Percentiles rank a stretch among this genome's conserved stretches.
Conservation (phyloP, 306 rosid species). For the Phaseolus lunatus region DNA sequence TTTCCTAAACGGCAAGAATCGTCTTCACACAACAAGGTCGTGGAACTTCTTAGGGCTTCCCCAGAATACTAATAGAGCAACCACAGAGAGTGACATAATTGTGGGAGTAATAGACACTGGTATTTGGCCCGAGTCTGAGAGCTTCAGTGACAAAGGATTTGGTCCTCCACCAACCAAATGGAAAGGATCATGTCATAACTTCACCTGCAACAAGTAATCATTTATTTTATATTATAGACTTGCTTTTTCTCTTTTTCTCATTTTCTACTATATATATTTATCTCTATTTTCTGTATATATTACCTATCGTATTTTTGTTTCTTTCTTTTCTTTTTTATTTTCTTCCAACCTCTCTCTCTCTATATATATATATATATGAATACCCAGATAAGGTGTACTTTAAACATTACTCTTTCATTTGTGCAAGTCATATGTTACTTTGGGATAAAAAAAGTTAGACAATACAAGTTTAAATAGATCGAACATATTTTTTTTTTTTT, state of each 20-base stretch:
- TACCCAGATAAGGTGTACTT: no score
- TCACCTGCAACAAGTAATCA: constrained; percentile 60
- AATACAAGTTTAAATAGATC: no score
- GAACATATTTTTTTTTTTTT: no score
- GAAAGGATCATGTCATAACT: constrained; percentile 56
- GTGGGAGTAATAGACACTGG: constrained; percentile 56
- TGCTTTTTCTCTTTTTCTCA: no score
- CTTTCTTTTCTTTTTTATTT: no score
- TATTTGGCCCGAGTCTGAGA: constrained; percentile 60
- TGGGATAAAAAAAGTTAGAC: no score
- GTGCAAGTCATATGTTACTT: no score
- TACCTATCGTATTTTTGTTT: no score
- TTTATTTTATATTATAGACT: background rate
- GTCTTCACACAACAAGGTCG: constrained; percentile 53
- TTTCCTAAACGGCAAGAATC: constrained; percentile 20
- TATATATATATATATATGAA: no score
- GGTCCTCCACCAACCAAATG: constrained; percentile 61
- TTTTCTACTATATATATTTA: background rate
- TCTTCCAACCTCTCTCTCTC: no score
- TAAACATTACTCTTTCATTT: no score
- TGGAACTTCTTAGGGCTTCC: constrained; percentile 59
- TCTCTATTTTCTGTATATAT: no score
- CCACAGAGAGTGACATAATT: constrained; percentile 43
- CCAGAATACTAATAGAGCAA: background rate
- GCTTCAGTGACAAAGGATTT: constrained; percentile 55